Evolutionary conservation across 2,329 filamentous ascomycete genomes (phyloP), one percentile per base, ranked within the genome.

Genomic region (Fusarium nematophilum): DNA sequence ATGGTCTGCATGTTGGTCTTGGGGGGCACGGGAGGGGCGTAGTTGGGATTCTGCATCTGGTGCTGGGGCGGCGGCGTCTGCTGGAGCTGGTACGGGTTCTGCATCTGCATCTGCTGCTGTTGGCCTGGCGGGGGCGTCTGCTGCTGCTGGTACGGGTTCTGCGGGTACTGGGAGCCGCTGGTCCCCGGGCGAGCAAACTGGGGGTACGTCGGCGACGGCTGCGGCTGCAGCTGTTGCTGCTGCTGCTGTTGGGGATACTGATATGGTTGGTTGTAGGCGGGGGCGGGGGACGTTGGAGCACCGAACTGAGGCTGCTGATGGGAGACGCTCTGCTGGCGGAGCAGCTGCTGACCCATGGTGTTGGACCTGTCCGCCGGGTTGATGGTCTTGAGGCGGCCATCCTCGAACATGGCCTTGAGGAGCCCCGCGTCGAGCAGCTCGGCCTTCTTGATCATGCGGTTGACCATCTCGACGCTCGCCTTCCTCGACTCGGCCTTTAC

Each of bases 391-490:
- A 90, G 77, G 66, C 78, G 83, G 39, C 87, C 87, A 58, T 88
- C 78, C 65, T 89, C 82, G 68, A 90, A 85, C 86, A 91, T 89
- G 50, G 85, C 88, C 34, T 85, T 83, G 42, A 91, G 77, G 14
- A 85, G 79, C 13, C 88, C 88, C 6, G 87, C 79, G 65, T 90
- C 88, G 31, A 91, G 78, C 17, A 91, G 77, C 72, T 89, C 87
- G 1, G 88, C 88, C 77, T 90, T 90, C 68, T 89, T 89, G 68
- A 90, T 86, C 70, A 91, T 83, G 42, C 88, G 82, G 47, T 83
- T 79, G 1, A 91, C 83, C 84, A 91, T 88, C 57, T 88, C 81
- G 61, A 86, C 87, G 65, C 86, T 87, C 7, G 88, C 86, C 8
- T 85, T 81, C 74, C 88, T 89, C 67, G 84, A 81, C 71, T 90